Percentiles rank a stretch among this genome's conserved stretches.
phyloP scores from a whole-genome alignment of 257 asterid species.

The Nicotiana tabacum region DNA sequence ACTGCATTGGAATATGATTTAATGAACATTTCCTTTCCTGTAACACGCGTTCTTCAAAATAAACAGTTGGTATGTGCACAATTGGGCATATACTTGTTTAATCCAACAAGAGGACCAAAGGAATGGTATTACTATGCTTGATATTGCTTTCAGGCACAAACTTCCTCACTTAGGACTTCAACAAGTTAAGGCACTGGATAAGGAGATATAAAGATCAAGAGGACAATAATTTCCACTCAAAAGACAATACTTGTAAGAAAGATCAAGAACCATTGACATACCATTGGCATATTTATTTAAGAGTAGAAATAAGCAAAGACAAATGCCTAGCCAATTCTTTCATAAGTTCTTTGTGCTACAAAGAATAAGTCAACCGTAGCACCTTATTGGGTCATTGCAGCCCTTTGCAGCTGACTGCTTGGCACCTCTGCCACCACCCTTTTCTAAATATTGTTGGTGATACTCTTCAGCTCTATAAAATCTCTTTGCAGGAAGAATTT shows the following conservation, averaged over 20 bases:
- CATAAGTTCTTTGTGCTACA: background rate
- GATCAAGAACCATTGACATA: background rate
- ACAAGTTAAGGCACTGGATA: background rate
- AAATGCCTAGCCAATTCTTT: background rate
- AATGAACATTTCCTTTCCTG: background rate
- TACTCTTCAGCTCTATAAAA: slow-evolving; percentile 92
- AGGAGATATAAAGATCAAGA: background rate
- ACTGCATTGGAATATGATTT: background rate
- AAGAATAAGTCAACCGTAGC: slow-evolving; percentile 55
- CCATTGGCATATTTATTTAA: background rate
- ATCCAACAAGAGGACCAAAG: background rate
- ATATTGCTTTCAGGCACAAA: background rate
- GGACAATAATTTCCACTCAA: background rate
- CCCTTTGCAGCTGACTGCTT: slow-evolving; percentile 71
- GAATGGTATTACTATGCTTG: background rate
- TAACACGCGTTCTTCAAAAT: background rate
- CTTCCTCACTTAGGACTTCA: background rate
- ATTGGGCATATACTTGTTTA: background rate
- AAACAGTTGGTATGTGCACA: background rate
- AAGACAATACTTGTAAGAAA: background rate
- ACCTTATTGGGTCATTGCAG: slow-evolving; percentile 88
- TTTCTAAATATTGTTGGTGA: slow-evolving; percentile 93
- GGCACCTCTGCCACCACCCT: slow-evolving; percentile 85
- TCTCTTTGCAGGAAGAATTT: slow-evolving; percentile 89
- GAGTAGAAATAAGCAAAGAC: background rate